Evolutionary conservation across 352 stramenopile genomes (phyloP), one percentile per base, ranked within the genome.

Genomic region (Phytophthora nicotianae): DNA sequence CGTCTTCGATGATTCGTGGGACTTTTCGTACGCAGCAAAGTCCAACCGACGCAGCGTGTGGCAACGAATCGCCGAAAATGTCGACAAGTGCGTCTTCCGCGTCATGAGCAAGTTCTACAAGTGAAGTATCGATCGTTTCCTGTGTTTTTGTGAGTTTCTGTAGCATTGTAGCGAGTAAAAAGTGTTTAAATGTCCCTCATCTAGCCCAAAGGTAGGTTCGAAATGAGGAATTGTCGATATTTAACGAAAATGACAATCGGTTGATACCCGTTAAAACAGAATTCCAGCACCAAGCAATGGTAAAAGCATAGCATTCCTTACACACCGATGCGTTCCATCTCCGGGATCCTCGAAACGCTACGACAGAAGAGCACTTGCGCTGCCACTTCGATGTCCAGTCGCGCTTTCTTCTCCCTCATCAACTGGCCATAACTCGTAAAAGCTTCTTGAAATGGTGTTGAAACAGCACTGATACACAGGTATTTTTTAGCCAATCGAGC

Each of bases 251-350:
- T n/a, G n/a, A n/a, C n/a, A n/a, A n/a, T n/a, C n/a, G n/a, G n/a
- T n/a, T n/a, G n/a, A n/a, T n/a, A n/a, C n/a, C n/a, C n/a, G n/a
- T n/a, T n/a, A n/a, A n/a, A n/a, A n/a, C n/a, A n/a, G n/a, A n/a
- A n/a, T n/a, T n/a, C n/a, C n/a, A n/a, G n/a, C n/a, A n/a, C n/a
- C n/a, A n/a, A n/a, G n/a, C n/a, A n/a, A n/a, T n/a, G n/a, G n/a
- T n/a, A n/a, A n/a, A n/a, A n/a, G n/a, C n/a, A n/a, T n/a, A n/a
- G n/a, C n/a, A n/a, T 17, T 37, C 4, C 1, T 66, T 72, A 89
- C 19, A 88, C 82, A 50, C 89, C 89, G 58, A 93, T 90, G 33
- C 84, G 84, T 35, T 93, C 82, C 82, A 93, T 93, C 65, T 94
- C 86, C 11, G 83, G 81, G 35, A 94, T 91, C 7, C 82, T 65